Evolutionary conservation across 2,329 filamentous ascomycete genomes (phyloP).

Genomic region (Cryphonectria parasitica): DNA sequence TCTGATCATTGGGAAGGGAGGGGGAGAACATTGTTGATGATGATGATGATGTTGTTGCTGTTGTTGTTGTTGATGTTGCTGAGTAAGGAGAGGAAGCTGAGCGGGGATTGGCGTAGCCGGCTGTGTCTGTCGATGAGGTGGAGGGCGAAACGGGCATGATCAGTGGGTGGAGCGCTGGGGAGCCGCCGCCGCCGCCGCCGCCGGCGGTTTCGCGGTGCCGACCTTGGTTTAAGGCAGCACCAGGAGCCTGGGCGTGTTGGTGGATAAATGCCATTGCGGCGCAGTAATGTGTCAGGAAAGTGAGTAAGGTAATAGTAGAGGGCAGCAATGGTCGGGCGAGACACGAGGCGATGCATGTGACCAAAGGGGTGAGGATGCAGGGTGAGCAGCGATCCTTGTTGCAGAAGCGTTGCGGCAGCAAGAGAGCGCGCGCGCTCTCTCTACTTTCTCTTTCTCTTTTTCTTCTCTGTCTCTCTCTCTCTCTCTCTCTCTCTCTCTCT

Average conservation of each 20-base stretch:
- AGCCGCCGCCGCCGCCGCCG: no score
- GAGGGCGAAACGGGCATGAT: slow-evolving; percentile 4
- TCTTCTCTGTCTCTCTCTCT: not conserved
- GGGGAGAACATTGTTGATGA: not conserved
- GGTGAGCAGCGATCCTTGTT: not conserved
- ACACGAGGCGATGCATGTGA: not conserved
- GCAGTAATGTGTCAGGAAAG: not conserved
- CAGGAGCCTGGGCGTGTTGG: not conserved
- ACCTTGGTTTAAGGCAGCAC: not conserved
- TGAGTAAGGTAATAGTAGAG: not conserved
- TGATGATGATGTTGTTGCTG: not conserved
- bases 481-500: not conserved
- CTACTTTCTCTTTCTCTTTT: not conserved
- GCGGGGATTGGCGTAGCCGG: not conserved
- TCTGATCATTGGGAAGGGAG: not conserved
- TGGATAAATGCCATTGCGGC: slow-evolving; percentile 11
- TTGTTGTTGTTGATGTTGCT: slow-evolving; percentile 1
- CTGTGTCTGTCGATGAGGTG: not conserved
- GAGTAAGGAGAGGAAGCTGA: slow-evolving; percentile 15
- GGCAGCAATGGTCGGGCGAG: not conserved
- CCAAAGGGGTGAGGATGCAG: not conserved
- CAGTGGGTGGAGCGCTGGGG: not conserved
- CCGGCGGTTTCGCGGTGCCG: not conserved
- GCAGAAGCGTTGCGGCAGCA: not conserved
- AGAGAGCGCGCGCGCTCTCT: not conserved